A percentile compares a stretch with the other conserved stretches of the same genome.
Conservation (phyloP, 495 filamentous ascomycete genomes). For the Elasticomyces elasticus region DNA sequence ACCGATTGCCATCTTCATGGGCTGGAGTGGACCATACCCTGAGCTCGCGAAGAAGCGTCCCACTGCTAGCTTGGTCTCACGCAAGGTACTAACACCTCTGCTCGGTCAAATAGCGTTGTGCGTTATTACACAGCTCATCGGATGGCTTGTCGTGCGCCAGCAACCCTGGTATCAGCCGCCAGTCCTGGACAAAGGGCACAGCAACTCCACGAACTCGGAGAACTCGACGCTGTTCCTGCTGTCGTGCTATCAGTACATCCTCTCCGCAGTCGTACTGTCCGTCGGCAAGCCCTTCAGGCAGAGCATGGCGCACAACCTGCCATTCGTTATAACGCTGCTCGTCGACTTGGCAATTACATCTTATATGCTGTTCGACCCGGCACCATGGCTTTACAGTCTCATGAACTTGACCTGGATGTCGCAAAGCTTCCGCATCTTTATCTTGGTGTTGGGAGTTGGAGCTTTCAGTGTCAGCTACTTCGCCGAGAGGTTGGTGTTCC, state of each 20-base stretch:
- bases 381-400: conserved; percentile 51
- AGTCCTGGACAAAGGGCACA: conserved; percentile 57
- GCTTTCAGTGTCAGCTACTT: conserved; percentile 59
- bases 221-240: conserved; percentile 83
- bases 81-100: conserved; percentile 83
- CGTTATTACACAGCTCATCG: conserved; percentile 64
- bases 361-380: conserved; percentile 71
- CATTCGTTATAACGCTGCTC: conserved; percentile 70
- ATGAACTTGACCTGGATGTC: conserved; percentile 83
- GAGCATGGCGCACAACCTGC: conserved; percentile 66
- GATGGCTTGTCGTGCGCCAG: conserved; percentile 57
- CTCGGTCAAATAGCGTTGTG: conserved; percentile 80
- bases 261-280: conserved; percentile 77
- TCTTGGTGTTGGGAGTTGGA: conserved; percentile 55
- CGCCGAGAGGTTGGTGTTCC: conserved; percentile 62
- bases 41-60: conserved; percentile 73
- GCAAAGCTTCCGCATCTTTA: conserved; percentile 55
- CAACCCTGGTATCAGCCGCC: conserved; percentile 87
- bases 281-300: conserved; percentile 84
- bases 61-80: conserved; percentile 84
- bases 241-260: conserved; percentile 89
- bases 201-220: conserved; percentile 80
- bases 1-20: conserved; percentile 97
- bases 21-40: conserved; percentile 81
- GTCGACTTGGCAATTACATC: conserved; percentile 52